Evolutionary conservation across 352 stramenopile species (phyloP).

Genomic region (Phytophthora lateralis): DNA sequence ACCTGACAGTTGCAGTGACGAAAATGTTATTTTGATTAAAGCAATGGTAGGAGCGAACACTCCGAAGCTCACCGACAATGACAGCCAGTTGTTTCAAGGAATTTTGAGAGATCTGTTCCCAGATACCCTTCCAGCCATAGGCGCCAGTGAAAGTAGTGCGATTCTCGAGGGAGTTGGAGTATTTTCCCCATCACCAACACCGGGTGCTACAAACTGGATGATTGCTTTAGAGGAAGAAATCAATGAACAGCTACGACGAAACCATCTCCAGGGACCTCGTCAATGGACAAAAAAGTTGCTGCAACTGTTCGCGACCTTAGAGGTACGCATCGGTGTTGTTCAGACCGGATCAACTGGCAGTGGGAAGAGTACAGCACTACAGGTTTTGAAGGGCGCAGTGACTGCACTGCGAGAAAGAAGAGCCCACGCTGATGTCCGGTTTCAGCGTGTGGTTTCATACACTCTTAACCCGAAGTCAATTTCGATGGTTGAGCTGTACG

Average conservation of each 20-base stretch:
- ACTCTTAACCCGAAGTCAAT: conserved; percentile 86
- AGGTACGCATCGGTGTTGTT: conserved; percentile 90
- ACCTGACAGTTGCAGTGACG: conserved; percentile 28
- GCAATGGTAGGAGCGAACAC: conserved; percentile 94
- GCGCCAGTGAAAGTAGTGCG: conserved; percentile 10
- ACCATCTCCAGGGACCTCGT: conserved; percentile 63
- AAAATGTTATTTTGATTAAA: conserved; percentile 91
- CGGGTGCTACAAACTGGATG: conserved; percentile 36
- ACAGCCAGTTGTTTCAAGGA: conserved; percentile 87
- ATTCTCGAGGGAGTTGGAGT: conserved; percentile 28
- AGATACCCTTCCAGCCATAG: conserved; percentile 33
- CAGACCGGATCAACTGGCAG: conserved; percentile 75
- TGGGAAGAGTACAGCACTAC: conserved; percentile 67
- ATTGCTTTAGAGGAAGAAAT: conserved; percentile 76
- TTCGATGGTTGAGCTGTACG: conserved; percentile 82
- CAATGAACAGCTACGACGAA: conserved; percentile 62
- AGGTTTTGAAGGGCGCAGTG: conserved; percentile 55
- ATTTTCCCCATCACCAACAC: conserved; percentile 8
- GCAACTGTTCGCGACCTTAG: conserved; percentile 92
- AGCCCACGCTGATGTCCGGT: conserved; percentile 53
- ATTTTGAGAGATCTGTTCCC: conserved; percentile 92
- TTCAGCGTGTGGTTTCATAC: conserved; percentile 62
- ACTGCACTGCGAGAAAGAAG: conserved; percentile 53
- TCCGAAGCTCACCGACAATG: conserved; percentile 91
- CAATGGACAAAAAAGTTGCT: conserved; percentile 90